Conservation (phyloP, 2,329 filamentous ascomycete genomes). For the Ophiostoma himal-ulmi region DNA sequence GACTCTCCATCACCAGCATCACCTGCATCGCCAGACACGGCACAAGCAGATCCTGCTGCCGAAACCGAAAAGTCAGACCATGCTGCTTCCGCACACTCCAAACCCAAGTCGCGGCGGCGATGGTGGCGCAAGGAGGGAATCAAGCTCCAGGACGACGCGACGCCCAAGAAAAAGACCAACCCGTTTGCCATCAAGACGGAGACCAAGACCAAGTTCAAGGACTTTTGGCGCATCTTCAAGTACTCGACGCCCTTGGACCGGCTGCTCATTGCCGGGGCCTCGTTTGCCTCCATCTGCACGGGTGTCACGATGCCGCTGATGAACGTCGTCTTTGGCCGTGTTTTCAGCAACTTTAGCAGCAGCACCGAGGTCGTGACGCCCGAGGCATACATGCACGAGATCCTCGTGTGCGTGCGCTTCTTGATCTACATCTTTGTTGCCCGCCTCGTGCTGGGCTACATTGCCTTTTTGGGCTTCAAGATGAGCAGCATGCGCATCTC, state of each 20-base stretch:
- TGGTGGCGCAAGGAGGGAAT: background rate
- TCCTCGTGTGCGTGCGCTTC: constrained; percentile 45
- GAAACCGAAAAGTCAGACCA: background rate
- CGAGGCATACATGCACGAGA: constrained; percentile 29
- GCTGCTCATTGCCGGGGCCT: constrained; percentile 41
- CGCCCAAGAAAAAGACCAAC: constrained; percentile 6
- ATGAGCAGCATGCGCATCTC: constrained; percentile 57
- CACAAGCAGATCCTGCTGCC: background rate
- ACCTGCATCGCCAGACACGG: background rate
- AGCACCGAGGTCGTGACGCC: constrained; percentile 28
- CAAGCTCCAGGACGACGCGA: background rate
- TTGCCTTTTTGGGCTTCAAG: constrained; percentile 45
- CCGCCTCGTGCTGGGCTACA: constrained; percentile 56
- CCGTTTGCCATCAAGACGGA: constrained; percentile 18
- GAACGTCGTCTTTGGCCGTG: constrained; percentile 51
- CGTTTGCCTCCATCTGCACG: constrained; percentile 46
- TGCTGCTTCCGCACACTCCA: background rate
- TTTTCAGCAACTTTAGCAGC: constrained; percentile 33
- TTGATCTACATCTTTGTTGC: constrained; percentile 65
- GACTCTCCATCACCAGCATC: background rate
- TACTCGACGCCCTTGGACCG: constrained; percentile 51
- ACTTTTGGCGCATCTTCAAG: constrained; percentile 39
- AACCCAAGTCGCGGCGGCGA: background rate
- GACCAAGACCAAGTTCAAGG: constrained; percentile 19
- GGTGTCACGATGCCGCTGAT: constrained; percentile 54